Conservation (phyloP, 371 early-diverging fungal species). For the Apophysomyces sp. region DNA sequence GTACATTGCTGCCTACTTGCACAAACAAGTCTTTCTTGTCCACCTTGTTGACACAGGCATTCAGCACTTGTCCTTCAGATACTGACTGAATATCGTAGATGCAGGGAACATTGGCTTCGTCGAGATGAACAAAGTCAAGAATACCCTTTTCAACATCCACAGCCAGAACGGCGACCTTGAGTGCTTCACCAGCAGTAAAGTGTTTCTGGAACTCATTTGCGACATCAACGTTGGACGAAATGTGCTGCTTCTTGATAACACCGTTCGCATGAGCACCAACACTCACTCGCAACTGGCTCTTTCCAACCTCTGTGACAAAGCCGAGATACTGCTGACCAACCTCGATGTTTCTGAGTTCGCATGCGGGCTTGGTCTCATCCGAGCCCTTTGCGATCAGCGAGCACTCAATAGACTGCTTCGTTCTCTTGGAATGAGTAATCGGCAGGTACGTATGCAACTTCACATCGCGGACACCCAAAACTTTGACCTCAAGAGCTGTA, state of each 20-base stretch:
- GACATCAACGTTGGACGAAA: slow-evolving; percentile 45
- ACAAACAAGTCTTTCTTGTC: slow-evolving; percentile 45
- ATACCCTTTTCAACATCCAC: slow-evolving; percentile 44
- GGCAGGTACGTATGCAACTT: slow-evolving; percentile 63
- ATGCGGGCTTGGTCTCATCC: slow-evolving; percentile 4
- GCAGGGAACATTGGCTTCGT: slow-evolving; percentile 28
- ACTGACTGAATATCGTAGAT: slow-evolving; percentile 45
- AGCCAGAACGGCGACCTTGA: slow-evolving; percentile 52
- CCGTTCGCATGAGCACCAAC: slow-evolving; percentile 46
- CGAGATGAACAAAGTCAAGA: slow-evolving; percentile 30
- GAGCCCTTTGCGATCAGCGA: slow-evolving; percentile 21
- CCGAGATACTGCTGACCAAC: slow-evolving; percentile 53
- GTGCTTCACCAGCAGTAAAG: slow-evolving; percentile 58
- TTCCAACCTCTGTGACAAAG: slow-evolving; percentile 54
- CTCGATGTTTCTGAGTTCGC: slow-evolving; percentile 38
- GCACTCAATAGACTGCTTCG: slow-evolving; percentile 22
- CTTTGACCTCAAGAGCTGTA: slow-evolving; percentile 50
- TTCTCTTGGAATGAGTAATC: slow-evolving; percentile 48
- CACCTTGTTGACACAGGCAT: slow-evolving; percentile 53
- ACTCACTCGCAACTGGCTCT: slow-evolving; percentile 42
- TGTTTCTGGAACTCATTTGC: slow-evolving; percentile 43
- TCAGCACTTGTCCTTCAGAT: slow-evolving; percentile 47
- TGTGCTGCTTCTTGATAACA: slow-evolving; percentile 43
- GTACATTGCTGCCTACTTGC: slow-evolving; percentile 48
- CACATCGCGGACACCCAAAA: slow-evolving; percentile 63